A percentile compares a stretch with the other conserved stretches of the same genome.
Evolutionary conservation across 352 stramenopile species (phyloP).

Genomic region (Pythium guiyangense): DNA sequence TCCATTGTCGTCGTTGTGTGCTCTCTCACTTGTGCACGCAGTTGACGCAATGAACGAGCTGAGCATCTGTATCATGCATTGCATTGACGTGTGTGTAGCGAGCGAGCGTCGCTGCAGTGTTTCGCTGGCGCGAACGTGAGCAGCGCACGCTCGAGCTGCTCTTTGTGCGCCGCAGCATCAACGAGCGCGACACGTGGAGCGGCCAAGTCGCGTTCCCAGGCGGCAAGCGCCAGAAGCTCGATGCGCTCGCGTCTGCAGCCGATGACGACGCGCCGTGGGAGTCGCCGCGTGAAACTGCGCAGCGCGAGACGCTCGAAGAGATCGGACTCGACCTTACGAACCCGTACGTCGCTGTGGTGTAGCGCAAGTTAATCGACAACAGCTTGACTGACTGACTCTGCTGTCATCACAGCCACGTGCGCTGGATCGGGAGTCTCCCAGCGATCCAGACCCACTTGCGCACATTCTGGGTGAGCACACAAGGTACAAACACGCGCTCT

Average conservation of each 20-base stretch:
- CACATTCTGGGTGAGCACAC: conserved; percentile 57
- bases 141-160: conserved; percentile 63
- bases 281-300: conserved; percentile 57
- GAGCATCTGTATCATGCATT: no score
- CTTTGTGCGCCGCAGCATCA: conserved; percentile 70
- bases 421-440: conserved; percentile 60
- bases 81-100: conserved; percentile 21
- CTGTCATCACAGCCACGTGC: conserved; percentile 37
- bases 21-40: neutral
- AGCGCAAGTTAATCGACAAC: no score
- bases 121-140: conserved; percentile 72
- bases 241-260: conserved; percentile 8
- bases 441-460: conserved; percentile 59
- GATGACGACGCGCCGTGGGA: conserved; percentile 54
- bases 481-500: conserved; percentile 29
- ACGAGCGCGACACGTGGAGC: conserved; percentile 76
- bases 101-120: conserved; percentile 74
- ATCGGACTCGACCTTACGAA: conserved; percentile 66
- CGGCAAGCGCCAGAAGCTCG: conserved; percentile 49
- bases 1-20: neutral
- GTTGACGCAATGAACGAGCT: neutral
- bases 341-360: conserved; percentile 23
- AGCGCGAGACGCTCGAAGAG: conserved; percentile 79
- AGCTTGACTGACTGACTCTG: no score
- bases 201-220: conserved; percentile 80